Percentiles rank a stretch among this genome's conserved stretches.
Conservation (phyloP, 176 grass and related monocot species). For the Luzula sylvatica region DNA sequence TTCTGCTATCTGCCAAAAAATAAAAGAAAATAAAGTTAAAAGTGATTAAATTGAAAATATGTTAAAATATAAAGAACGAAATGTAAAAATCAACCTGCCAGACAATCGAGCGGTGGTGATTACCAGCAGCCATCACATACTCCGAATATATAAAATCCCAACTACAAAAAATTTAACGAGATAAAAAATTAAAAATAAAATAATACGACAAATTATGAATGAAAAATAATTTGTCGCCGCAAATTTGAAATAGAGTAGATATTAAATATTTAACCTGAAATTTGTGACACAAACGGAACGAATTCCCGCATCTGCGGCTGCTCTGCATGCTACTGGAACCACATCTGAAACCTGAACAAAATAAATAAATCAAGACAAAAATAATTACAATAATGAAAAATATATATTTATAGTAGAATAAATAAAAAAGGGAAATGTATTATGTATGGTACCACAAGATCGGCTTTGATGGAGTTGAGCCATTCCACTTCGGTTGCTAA, state of each 20-base stretch:
- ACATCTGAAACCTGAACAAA: constrained; percentile 75
- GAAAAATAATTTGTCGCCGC: background rate
- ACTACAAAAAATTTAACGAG: constrained; percentile 31
- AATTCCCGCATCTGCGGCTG: constrained; percentile 82
- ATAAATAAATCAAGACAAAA: constrained; percentile 2
- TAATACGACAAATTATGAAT: background rate
- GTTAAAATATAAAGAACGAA: constrained; percentile 1
- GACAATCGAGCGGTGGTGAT: constrained; percentile 90
- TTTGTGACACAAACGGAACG: constrained; percentile 89
- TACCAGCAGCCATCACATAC: constrained; percentile 71
- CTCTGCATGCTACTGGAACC: constrained; percentile 86
- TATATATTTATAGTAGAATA: background rate
- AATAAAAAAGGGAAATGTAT: background rate
- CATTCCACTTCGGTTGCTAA: constrained; percentile 83
- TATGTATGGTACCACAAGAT: constrained; percentile 58
- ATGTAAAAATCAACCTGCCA: constrained; percentile 55
- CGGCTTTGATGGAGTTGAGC: constrained; percentile 83
- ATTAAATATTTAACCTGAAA: constrained; percentile 51
- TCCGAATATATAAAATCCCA: constrained; percentile 99
- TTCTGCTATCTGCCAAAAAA: constrained; percentile 71
- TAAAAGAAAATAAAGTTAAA: background rate
- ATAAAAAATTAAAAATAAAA: background rate
- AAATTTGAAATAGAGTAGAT: background rate
- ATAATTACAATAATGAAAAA: background rate
- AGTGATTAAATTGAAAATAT: background rate